A percentile compares a stretch with the other conserved stretches of the same genome.
Evolutionary conservation across 129 eudicot genomes (phyloP).

Genomic region (Scalesia atractyloides): DNA sequence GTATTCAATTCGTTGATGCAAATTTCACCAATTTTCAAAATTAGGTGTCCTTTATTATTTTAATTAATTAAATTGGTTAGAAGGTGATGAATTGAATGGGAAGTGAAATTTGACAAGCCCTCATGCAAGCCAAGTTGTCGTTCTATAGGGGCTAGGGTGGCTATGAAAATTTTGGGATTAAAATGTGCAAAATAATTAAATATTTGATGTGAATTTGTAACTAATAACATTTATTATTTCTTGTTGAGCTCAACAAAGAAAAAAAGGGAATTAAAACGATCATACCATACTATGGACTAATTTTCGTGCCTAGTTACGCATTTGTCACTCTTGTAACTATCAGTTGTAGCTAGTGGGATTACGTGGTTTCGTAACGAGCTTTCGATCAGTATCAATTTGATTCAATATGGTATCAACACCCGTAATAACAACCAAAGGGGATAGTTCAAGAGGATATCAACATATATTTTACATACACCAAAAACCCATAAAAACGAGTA

Average conservation of each 20-base stretch:
- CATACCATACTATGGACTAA: neutral
- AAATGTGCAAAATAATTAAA: neutral
- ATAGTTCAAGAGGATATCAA: too few relatives aligned
- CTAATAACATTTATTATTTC: constrained; percentile 19
- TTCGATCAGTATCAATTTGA: too few relatives aligned
- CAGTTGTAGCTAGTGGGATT: too few relatives aligned
- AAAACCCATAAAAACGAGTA: too few relatives aligned
- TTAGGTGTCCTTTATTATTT: neutral
- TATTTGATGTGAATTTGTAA: constrained; percentile 11
- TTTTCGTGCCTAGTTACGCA: neutral
- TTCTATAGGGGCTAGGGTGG: neutral
- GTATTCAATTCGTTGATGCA: neutral
- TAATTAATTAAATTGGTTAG: neutral
- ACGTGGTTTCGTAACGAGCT: too few relatives aligned
- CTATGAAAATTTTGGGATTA: constrained; percentile 6
- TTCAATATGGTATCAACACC: too few relatives aligned
- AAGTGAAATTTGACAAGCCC: neutral
- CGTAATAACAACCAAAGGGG: too few relatives aligned
- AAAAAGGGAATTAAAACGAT: neutral
- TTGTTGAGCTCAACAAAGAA: neutral
- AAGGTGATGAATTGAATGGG: neutral
- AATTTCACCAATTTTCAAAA: constrained; percentile 5
- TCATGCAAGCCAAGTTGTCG: neutral
- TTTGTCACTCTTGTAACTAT: too few relatives aligned
- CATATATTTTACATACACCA: too few relatives aligned